Conservation (phyloP, 202 grass and related monocot species). For the Bolboschoenoplectus hybrid region DNA sequence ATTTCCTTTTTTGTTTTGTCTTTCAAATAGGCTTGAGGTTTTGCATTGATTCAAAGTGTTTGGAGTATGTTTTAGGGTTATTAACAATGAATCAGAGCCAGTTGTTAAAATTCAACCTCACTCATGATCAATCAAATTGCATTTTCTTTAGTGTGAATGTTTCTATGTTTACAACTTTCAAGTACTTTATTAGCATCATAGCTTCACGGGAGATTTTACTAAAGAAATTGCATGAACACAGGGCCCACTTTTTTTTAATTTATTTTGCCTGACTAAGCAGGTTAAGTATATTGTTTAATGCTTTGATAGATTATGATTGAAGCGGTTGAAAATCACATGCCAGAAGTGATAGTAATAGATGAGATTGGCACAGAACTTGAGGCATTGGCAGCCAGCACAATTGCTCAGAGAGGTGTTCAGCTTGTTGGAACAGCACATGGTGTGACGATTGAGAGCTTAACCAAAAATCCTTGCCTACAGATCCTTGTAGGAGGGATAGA, state of each 20-base stretch:
- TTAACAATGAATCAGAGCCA: not conserved
- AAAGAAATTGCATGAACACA: not conserved
- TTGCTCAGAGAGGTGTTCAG: conserved; percentile 98
- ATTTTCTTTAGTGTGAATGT: conserved; percentile 4
- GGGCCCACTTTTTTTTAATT: not conserved
- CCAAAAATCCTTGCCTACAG: conserved; percentile 97
- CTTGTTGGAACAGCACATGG: conserved; percentile 97
- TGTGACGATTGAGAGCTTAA: conserved; percentile 94
- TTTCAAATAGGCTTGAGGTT: not conserved
- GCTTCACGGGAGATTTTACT: not conserved
- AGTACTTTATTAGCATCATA: not conserved
- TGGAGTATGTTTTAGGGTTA: not conserved
- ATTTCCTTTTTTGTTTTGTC: not conserved
- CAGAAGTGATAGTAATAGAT: conserved; percentile 98
- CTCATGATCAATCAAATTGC: conserved; percentile 6
- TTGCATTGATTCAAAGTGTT: not conserved
- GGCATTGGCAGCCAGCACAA: conserved; percentile 93
- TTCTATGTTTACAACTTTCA: not conserved
- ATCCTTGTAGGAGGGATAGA: conserved; percentile 96
- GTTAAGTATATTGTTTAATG: conserved; percentile 30
- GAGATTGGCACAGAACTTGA: conserved; percentile 98
- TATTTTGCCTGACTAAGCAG: not conserved
- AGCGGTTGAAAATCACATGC: conserved; percentile 99
- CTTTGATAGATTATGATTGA: conserved; percentile 85
- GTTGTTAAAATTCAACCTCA: not conserved